Percentiles rank a stretch among this genome's conserved stretches.
These are phyloP conservation scores for Carallia pectinifolia DNA, from an alignment of 345 rosid species.

Conservation along the genomic window DNA sequence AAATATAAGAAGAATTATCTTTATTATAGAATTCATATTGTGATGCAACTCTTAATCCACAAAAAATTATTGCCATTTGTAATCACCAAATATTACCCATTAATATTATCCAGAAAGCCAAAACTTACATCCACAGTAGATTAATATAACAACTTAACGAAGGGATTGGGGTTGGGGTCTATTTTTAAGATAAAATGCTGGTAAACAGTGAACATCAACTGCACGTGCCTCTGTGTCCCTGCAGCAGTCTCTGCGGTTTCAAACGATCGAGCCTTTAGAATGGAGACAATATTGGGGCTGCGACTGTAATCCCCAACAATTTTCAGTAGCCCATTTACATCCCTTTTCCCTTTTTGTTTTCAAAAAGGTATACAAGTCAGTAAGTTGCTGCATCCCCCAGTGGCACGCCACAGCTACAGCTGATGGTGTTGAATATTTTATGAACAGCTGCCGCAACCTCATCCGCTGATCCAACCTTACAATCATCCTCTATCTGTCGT, in stretches of 20 bases:
- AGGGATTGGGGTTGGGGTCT: too few relatives aligned
- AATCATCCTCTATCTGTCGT: slow-evolving; percentile 66
- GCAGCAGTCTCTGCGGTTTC: slow-evolving; percentile 3
- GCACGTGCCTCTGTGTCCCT: slow-evolving; percentile 1
- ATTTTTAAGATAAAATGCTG: too few relatives aligned
- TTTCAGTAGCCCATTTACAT: background rate
- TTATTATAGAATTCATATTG: too few relatives aligned
- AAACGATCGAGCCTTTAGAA: background rate
- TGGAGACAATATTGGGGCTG: slow-evolving; percentile 14
- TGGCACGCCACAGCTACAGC: slow-evolving; percentile 22
- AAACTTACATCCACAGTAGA: too few relatives aligned
- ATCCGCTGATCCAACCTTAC: slow-evolving; percentile 57
- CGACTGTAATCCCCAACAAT: background rate
- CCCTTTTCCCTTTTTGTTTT: background rate
- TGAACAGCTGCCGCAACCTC: slow-evolving; percentile 60
- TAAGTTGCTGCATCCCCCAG: background rate
- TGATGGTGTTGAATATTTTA: slow-evolving; percentile 58
- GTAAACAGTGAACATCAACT: too few relatives aligned
- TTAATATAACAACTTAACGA: too few relatives aligned
- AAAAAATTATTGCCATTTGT: too few relatives aligned
- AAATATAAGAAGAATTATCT: too few relatives aligned
- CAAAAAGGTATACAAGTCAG: slow-evolving; percentile 5
- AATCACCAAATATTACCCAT: background rate
- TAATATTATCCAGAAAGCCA: background rate
- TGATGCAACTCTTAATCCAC: too few relatives aligned